Percentiles rank a stretch among this genome's conserved stretches.
phyloP scores from a whole-genome alignment of 2,329 filamentous ascomycete genomes.

The Grosmannia huntii region DNA sequence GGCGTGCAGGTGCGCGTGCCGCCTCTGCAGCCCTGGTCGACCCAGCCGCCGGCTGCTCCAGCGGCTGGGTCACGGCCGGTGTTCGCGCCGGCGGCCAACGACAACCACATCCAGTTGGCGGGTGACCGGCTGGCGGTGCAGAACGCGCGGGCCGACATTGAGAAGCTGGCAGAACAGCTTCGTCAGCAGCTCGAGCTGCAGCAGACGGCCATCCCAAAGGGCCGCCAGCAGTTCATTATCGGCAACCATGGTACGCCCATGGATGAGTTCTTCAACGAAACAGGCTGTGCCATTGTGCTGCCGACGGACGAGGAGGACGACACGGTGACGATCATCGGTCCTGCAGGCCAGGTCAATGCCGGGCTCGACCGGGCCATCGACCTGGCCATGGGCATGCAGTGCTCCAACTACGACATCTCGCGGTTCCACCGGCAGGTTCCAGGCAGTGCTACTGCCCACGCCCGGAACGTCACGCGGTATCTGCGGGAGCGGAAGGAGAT shows the following conservation, averaged over 20 bases:
- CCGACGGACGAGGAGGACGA: constrained; percentile 70
- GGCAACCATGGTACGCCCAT: constrained; percentile 68
- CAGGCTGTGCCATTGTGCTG: constrained; percentile 78
- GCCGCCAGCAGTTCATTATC: constrained; percentile 89
- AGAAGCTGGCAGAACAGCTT: constrained; percentile 64
- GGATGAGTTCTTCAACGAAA: constrained; percentile 79
- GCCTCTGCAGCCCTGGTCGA: constrained; percentile 63
- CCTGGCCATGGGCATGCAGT: constrained; percentile 75
- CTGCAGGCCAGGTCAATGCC: constrained; percentile 55
- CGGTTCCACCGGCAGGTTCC: constrained; percentile 65
- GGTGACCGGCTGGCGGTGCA: constrained; percentile 78
- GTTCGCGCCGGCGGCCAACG: constrained; percentile 57
- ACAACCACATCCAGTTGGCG: constrained; percentile 70
- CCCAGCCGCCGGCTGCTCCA: constrained; percentile 51
- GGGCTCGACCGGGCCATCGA: constrained; percentile 80
- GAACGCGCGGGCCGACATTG: constrained; percentile 66
- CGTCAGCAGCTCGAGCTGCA: constrained; percentile 63
- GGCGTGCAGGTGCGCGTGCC: constrained; percentile 76
- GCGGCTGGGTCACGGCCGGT: constrained; percentile 50
- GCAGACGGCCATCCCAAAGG: constrained; percentile 70
- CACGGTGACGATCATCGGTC: constrained; percentile 74
- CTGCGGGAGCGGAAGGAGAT: constrained; percentile 71
- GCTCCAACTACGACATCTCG: constrained; percentile 69
- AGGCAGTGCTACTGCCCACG: constrained; percentile 62
- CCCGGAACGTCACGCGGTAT: constrained; percentile 78